These are phyloP conservation scores for Aspergillus sergii DNA, from an alignment of 2,329 filamentous ascomycete genomes.

Conservation along the genomic window DNA sequence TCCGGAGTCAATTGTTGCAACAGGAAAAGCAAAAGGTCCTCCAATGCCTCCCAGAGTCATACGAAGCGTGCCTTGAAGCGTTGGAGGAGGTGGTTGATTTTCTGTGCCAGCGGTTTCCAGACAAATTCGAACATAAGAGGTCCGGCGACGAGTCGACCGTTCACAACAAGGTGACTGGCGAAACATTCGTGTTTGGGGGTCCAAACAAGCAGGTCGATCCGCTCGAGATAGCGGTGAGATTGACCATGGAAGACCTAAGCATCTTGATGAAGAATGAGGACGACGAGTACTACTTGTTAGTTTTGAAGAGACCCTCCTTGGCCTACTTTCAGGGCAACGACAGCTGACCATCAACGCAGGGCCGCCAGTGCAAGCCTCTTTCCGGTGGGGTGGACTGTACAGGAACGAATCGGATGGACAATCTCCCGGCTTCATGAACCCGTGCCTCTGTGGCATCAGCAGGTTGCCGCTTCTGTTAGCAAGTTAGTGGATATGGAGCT, in stretches of 20 bases:
- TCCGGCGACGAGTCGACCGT: slow-evolving; percentile 33
- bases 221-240: slow-evolving; percentile 53
- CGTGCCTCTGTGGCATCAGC: slow-evolving; percentile 54
- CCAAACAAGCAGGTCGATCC: slow-evolving; percentile 42
- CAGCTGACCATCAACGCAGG: slow-evolving; percentile 29
- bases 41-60: slow-evolving; percentile 47
- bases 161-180: slow-evolving; percentile 48
- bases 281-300: slow-evolving; percentile 52
- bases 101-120: slow-evolving; percentile 47
- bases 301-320: not conserved
- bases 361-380: slow-evolving; percentile 56
- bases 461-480: slow-evolving; percentile 46
- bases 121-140: slow-evolving; percentile 42
- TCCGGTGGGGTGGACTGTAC: slow-evolving; percentile 55
- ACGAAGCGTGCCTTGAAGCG: slow-evolving; percentile 51
- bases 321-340: not conserved
- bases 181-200: slow-evolving; percentile 45
- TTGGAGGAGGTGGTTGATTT: slow-evolving; percentile 50
- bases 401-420: slow-evolving; percentile 52
- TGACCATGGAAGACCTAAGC: slow-evolving; percentile 57
- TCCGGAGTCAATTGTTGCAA: slow-evolving; percentile 45
- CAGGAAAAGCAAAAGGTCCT: slow-evolving; percentile 46
- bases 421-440: slow-evolving; percentile 51
- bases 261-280: slow-evolving; percentile 51
- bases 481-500: slow-evolving; percentile 33